Base-by-base conservation (phyloP, 2,329 filamentous ascomycete genomes). In the Xylaria sp. region DNA sequence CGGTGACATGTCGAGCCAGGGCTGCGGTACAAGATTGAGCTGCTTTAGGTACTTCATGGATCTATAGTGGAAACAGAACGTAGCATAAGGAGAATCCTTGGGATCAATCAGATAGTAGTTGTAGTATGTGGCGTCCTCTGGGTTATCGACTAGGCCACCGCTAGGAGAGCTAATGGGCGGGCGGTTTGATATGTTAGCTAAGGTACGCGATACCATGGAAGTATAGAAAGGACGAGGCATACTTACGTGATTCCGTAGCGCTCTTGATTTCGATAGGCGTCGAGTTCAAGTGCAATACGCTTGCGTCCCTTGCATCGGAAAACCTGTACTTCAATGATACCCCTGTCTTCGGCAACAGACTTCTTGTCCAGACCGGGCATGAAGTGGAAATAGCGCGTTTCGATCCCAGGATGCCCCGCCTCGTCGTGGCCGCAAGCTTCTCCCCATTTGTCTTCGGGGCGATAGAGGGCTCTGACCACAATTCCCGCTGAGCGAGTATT, bases 1-100 rank as follows among this genome's bases (percentile, higher is more conserved):
- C 39, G 71, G 61, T 18, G 66, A 66, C 28, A 48, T 25, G 15
- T 55, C 64, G 50, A 65, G 57, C 44, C 64, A 65, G 10, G 59
- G 51, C 44, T 74, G 73, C 0, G 84, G 81, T 31, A 87, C 81
- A 4, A 89, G 77, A 63, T 85, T 85, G 10, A 88, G 80, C 39
- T 81, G 77, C 8, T 79, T 74, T 12, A 90, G 81, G 63, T 82
- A 83, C 10, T 81, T 79, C 83, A 82, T 85, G 7, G 84, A 86
- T 37, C 87, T 83, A 71, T 89, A 89, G 68, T 89, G 85, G 69
- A 89, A 87, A 31, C 81, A 81, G 69, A 89, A 89, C 0, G 82
- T 83, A 4, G 83, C 84, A 70, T 84, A 89, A 0, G 88, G 88
- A 1, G 76, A 80, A 52, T 88, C 83, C 63, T 81, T 85, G 0